Conservation (phyloP, 306 rosid genomes). For the Oxytropis ochrocephala region DNA sequence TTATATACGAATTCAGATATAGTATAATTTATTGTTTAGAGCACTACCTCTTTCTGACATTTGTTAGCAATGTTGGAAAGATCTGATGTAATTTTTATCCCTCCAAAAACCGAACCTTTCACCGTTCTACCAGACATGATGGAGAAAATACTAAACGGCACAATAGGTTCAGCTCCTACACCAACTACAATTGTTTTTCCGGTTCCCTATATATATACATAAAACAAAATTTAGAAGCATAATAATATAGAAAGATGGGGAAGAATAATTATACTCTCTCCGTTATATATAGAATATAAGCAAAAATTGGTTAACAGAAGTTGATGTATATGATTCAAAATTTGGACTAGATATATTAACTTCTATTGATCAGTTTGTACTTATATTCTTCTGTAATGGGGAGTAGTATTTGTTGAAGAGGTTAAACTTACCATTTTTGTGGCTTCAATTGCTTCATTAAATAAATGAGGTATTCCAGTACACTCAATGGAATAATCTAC, state of each 20-base stretch:
- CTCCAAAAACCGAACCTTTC: conserved; percentile 49
- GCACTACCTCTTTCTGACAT: conserved; percentile 32
- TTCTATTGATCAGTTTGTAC: too few species aligned
- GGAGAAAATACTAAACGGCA: conserved; percentile 8
- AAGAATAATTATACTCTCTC: too few species aligned
- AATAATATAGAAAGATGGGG: too few species aligned
- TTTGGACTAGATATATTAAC: too few species aligned
- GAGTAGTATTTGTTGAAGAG: too few species aligned
- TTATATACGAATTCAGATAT: too few species aligned
- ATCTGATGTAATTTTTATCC: conserved; percentile 41
- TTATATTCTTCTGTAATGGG: too few species aligned
- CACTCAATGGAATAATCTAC: conserved; percentile 56
- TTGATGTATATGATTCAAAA: too few species aligned
- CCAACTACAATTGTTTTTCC: conserved; percentile 39
- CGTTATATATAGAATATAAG: too few species aligned
- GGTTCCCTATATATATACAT: conserved; percentile 27
- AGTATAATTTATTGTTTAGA: background rate
- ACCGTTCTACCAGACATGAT: conserved; percentile 36
- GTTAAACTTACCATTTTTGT: conserved; percentile 38
- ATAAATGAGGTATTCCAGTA: conserved; percentile 32
- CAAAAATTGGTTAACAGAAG: too few species aligned
- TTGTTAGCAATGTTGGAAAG: conserved; percentile 33
- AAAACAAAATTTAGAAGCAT: background rate
- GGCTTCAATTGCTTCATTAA: conserved; percentile 41
- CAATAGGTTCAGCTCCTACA: background rate